phyloP scores from a whole-genome alignment of 1,284 basidiomycete genomes.

The Boletus sp. region DNA sequence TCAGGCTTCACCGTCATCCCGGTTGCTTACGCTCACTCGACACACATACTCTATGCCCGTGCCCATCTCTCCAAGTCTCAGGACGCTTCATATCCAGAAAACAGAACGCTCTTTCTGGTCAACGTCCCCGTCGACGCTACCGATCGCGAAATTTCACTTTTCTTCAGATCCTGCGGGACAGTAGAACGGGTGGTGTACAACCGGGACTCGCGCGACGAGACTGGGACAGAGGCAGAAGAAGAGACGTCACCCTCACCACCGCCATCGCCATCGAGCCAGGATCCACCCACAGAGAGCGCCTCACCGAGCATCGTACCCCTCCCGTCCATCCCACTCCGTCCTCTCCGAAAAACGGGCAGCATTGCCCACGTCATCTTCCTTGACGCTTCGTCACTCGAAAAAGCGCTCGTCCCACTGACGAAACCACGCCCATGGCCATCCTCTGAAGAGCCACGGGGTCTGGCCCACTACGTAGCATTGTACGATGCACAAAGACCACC shows the following conservation, averaged over 20 bases:
- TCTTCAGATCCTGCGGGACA: constrained; percentile 77
- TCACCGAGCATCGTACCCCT: constrained; percentile 61
- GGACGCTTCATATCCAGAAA: constrained; percentile 53
- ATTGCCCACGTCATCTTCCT: constrained; percentile 81
- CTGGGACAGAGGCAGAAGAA: constrained; percentile 31
- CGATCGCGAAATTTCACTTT: constrained; percentile 69
- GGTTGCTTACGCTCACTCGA: constrained; percentile 55
- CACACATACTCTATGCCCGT: constrained; percentile 67
- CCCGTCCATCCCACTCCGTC: constrained; percentile 55
- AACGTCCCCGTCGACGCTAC: constrained; percentile 87
- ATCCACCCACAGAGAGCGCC: constrained; percentile 37
- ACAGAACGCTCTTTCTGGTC: constrained; percentile 82
- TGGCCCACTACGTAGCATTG: constrained; percentile 68
- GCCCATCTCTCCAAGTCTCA: constrained; percentile 54
- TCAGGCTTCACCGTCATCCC: constrained; percentile 65
- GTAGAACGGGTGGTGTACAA: constrained; percentile 73
- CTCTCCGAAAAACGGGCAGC: constrained; percentile 63
- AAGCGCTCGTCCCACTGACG: constrained; percentile 54
- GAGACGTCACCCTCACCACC: neutral
- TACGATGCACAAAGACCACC: constrained; percentile 73
- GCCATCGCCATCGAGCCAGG: constrained; percentile 21
- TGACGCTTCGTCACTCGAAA: constrained; percentile 70
- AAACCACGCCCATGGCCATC: constrained; percentile 64
- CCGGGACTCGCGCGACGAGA: constrained; percentile 36
- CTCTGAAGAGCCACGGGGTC: constrained; percentile 61